phyloP scores from a whole-genome alignment of 2,329 filamentous ascomycete genomes.

The Trichoderma koningiopsis region DNA sequence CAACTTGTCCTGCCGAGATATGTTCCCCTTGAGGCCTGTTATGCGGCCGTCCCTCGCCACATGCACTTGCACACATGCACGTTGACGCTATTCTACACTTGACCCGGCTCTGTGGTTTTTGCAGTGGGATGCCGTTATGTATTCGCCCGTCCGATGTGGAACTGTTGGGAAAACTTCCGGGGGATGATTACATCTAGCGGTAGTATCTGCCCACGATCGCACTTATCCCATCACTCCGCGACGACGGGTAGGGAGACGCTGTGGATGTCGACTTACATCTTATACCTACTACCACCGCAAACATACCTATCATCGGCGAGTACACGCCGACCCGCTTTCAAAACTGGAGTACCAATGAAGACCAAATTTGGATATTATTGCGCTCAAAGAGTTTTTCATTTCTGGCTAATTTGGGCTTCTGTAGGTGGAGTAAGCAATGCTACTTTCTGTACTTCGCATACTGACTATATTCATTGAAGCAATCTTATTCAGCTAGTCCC shows the following conservation, averaged over 20 bases:
- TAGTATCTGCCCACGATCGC: background rate
- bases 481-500: background rate
- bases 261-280: background rate
- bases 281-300: background rate
- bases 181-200: background rate
- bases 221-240: background rate
- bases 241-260: slow-evolving; percentile 1
- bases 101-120: slow-evolving; percentile 13
- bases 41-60: slow-evolving; percentile 24
- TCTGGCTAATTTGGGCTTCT: background rate
- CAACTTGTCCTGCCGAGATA: slow-evolving; percentile 23
- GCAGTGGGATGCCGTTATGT: slow-evolving; percentile 1
- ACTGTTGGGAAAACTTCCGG: slow-evolving; percentile 3
- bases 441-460: background rate
- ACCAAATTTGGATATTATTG: background rate
- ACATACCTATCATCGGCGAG: background rate
- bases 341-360: slow-evolving; percentile 2
- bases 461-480: background rate
- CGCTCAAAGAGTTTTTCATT: background rate
- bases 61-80: background rate
- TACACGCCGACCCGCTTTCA: background rate
- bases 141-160: background rate
- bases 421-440: background rate
- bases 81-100: background rate
- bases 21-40: slow-evolving; percentile 22